These are phyloP conservation scores for Ophiostoma fasciatum DNA, from an alignment of 2,329 filamentous ascomycete genomes.

Conservation along the genomic window DNA sequence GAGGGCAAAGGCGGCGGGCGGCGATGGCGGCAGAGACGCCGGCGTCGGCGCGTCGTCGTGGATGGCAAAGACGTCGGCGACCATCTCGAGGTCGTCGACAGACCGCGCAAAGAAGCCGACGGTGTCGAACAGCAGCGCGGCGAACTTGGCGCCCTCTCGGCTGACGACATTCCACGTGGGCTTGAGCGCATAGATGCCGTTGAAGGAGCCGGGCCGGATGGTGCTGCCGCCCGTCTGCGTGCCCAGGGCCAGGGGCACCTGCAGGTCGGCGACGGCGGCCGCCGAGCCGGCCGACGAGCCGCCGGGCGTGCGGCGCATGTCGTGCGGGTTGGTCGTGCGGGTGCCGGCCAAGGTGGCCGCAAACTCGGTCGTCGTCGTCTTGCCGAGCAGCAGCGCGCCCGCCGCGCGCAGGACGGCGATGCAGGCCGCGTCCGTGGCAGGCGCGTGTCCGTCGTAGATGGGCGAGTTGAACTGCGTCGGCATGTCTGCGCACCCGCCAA, in stretches of 20 bases:
- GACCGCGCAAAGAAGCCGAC: constrained; percentile 44
- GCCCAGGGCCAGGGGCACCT: constrained; percentile 44
- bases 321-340: constrained; percentile 42
- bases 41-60: constrained; percentile 37
- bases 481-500: constrained; percentile 33
- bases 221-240: constrained; percentile 53
- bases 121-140: constrained; percentile 45
- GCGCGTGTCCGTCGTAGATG: constrained; percentile 32
- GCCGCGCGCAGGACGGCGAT: constrained; percentile 27
- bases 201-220: constrained; percentile 50
- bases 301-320: constrained; percentile 39
- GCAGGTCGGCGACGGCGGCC: constrained; percentile 50
- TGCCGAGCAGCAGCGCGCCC: constrained; percentile 19
- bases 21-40: too few species aligned
- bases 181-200: constrained; percentile 49
- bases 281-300: constrained; percentile 54
- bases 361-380: constrained; percentile 51
- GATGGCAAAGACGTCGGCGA: constrained; percentile 39
- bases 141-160: constrained; percentile 45
- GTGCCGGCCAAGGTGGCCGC: constrained; percentile 39
- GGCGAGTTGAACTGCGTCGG: constrained; percentile 40
- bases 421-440: constrained; percentile 34
- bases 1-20: constrained; percentile 19
- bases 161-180: constrained; percentile 51
- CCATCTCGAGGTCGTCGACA: constrained; percentile 40